A percentile compares a stretch with the other conserved stretches of the same genome.
phyloP scores from a whole-genome alignment of 2,329 filamentous ascomycete genomes.

The Bipolaris zeicola region DNA sequence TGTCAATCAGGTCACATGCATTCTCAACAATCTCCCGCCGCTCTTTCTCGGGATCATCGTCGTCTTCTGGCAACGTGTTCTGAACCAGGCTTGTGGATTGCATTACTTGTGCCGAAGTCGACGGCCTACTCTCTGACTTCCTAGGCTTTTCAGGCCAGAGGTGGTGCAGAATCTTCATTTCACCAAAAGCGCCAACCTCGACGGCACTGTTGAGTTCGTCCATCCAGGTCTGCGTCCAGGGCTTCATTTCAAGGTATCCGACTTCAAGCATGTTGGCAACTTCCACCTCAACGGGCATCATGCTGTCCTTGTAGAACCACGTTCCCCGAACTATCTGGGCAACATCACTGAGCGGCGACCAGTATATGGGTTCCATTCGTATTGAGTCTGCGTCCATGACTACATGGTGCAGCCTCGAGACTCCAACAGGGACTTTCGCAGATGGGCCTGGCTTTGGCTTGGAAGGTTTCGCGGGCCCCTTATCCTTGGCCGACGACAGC shows the following conservation, averaged over 20 bases:
- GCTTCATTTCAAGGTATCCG: conserved; percentile 84
- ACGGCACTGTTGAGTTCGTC: conserved; percentile 90
- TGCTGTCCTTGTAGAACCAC: conserved; percentile 97
- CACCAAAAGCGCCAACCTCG: conserved; percentile 85
- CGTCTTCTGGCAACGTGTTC: conserved; percentile 42
- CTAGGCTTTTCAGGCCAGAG: conserved; percentile 75
- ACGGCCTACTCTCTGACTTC: conserved; percentile 55
- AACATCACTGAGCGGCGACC: conserved; percentile 91
- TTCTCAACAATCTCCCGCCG: conserved; percentile 51
- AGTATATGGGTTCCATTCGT: conserved; percentile 96
- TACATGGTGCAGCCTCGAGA: conserved; percentile 89
- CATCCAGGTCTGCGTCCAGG: conserved; percentile 90
- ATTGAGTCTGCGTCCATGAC: conserved; percentile 66
- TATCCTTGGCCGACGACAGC: conserved; percentile 38
- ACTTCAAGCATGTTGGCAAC: conserved; percentile 91
- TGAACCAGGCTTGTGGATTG: conserved; percentile 37
- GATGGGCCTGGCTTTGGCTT: conserved; percentile 44
- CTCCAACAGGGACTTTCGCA: conserved; percentile 77
- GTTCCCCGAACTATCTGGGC: conserved; percentile 82
- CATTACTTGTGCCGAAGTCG: conserved; percentile 44
- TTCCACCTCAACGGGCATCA: conserved; percentile 82
- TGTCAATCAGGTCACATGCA: conserved; percentile 56
- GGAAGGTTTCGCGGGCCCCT: conserved; percentile 30
- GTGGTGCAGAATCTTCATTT: conserved; percentile 85
- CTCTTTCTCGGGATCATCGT: conserved; percentile 52